Evolutionary conservation across 1,284 basidiomycete genomes (phyloP).

Genomic region (Kwoniella shivajii): DNA sequence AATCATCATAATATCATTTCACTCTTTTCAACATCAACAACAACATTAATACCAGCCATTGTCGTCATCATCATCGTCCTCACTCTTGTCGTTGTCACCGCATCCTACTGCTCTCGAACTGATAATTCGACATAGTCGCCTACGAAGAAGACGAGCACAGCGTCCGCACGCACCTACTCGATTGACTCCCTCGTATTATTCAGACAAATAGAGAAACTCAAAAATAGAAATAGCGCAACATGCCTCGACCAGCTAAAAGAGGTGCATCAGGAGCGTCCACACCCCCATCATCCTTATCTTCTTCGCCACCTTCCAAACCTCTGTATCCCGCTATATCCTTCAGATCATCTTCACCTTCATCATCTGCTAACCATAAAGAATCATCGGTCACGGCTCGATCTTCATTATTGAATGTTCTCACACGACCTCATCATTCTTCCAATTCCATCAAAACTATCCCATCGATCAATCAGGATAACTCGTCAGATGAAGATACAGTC

Average conservation of each 20-base stretch:
- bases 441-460: slow-evolving; percentile 20
- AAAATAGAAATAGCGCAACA: no score
- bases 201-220: neutral
- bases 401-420: slow-evolving; percentile 42
- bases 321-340: slow-evolving; percentile 17
- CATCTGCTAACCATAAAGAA: neutral
- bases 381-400: slow-evolving; percentile 29
- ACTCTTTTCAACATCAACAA: no score
- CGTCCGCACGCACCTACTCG: no score
- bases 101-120: no score
- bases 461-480: slow-evolving; percentile 13
- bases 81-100: no score
- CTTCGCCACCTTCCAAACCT: slow-evolving; percentile 18
- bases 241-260: slow-evolving; percentile 15
- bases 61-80: no score
- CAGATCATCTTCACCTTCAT: slow-evolving; percentile 18
- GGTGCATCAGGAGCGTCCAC: slow-evolving; percentile 18
- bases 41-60: no score
- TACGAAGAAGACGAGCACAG: no score
- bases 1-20: no score
- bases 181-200: no score
- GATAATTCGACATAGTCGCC: no score
- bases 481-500: slow-evolving; percentile 35
- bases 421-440: slow-evolving; percentile 29
- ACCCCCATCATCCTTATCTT: slow-evolving; percentile 21